Conservation (phyloP, 1,139 yeast species). For the Chernovozyma sophiae-reginae region DNA sequence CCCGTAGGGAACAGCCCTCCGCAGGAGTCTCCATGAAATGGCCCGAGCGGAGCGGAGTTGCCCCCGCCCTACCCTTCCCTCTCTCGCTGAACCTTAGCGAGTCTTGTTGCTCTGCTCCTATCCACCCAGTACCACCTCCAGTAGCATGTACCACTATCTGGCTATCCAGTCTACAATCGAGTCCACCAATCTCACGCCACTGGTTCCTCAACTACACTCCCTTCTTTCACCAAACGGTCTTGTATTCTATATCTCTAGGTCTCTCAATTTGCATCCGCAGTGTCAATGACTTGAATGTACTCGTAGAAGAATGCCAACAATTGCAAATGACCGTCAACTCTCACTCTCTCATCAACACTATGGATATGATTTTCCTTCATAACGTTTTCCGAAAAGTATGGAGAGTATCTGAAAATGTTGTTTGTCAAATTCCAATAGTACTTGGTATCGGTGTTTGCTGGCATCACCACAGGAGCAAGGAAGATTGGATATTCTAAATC, state of each 20-base stretch:
- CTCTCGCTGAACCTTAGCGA: no score
- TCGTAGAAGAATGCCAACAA: constrained; percentile 10
- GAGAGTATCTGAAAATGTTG: constrained; percentile 57
- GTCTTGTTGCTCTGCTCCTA: no score
- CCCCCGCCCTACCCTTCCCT: no score
- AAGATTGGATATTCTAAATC: constrained; percentile 29
- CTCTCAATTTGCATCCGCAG: constrained; percentile 1
- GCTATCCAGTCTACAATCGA: no score
- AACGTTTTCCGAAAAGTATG: constrained; percentile 13
- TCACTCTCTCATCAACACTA: constrained; percentile 10
- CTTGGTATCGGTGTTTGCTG: constrained; percentile 72
- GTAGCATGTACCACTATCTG: no score
- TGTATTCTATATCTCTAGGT: background rate
- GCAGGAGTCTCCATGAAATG: no score
- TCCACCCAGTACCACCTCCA: constrained; percentile 4
- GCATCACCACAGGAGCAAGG: constrained; percentile 54
- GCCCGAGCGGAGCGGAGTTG: no score
- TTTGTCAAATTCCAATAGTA: constrained; percentile 61
- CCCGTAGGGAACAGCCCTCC: no score
- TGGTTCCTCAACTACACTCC: no score
- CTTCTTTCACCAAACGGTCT: constrained; percentile 9
- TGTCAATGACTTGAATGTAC: constrained; percentile 6
- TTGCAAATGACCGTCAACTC: constrained; percentile 9
- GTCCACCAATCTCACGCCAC: no score
- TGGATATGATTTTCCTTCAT: constrained; percentile 9